Conservation (phyloP, 768 basidiomycete species). For the Leccinum longicurvipes region DNA sequence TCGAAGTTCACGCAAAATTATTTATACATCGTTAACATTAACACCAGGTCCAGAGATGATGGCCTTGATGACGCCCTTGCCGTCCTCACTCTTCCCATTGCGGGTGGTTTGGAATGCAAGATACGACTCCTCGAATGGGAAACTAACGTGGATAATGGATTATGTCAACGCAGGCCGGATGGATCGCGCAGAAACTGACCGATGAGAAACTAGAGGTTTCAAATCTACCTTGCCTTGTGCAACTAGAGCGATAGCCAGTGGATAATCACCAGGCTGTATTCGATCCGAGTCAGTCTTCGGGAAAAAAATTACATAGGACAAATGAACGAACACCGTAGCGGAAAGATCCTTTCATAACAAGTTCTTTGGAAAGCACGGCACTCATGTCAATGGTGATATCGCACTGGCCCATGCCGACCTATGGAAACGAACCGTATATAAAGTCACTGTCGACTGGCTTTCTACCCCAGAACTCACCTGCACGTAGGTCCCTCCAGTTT, state of each 20-base stretch:
- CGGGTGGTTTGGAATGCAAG: constrained; percentile 81
- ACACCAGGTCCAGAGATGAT: constrained; percentile 83
- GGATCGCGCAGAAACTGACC: constrained; percentile 39
- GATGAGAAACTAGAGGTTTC: constrained; percentile 85
- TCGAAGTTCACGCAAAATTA: neutral
- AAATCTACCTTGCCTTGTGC: constrained; percentile 80
- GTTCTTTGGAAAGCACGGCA: constrained; percentile 69
- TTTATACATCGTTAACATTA: constrained; percentile 38
- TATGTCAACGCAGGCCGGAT: neutral
- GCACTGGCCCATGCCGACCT: constrained; percentile 83
- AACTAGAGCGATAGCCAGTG: constrained; percentile 79
- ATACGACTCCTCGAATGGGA: constrained; percentile 71
- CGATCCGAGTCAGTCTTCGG: constrained; percentile 1
- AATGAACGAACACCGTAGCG: constrained; percentile 65
- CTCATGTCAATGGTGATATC: constrained; percentile 74
- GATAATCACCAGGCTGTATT: constrained; percentile 75
- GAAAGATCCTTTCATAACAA: constrained; percentile 88
- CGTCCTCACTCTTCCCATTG: constrained; percentile 78
- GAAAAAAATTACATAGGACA: neutral
- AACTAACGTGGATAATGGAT: constrained; percentile 38
- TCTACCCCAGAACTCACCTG: constrained; percentile 41
- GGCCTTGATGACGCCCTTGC: constrained; percentile 84
- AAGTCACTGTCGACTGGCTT: neutral
- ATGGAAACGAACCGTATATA: constrained; percentile 3
- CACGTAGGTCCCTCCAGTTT: constrained; percentile 71